Percentiles rank a stretch among this genome's conserved stretches.
Conservation (phyloP, 148 eudicot species). For the Cornus florida region DNA sequence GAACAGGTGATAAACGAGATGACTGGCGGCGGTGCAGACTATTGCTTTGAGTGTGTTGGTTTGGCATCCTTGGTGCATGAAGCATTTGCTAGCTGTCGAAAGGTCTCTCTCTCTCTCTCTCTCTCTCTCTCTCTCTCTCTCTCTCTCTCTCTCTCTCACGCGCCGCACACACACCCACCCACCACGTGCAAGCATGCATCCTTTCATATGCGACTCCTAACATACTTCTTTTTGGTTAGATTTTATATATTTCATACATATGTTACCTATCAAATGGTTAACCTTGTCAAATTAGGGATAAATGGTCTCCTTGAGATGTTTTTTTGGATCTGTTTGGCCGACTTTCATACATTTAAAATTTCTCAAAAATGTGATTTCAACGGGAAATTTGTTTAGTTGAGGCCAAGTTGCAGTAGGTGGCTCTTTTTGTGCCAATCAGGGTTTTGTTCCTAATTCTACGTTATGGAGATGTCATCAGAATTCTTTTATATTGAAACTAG, state of each 20-base stretch:
- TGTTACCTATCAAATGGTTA: background rate
- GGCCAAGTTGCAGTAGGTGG: background rate
- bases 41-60: constrained; percentile 94
- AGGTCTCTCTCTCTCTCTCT: constrained; percentile 38
- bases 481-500: too few relatives aligned
- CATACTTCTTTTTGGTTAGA: background rate
- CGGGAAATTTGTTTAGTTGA: background rate
- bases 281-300: background rate
- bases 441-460: background rate
- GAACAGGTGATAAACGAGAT: constrained; percentile 68
- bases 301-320: too few relatives aligned
- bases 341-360: background rate
- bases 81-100: constrained; percentile 75
- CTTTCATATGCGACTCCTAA: background rate
- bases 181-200: background rate
- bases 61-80: constrained; percentile 71
- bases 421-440: background rate
- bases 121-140: background rate
- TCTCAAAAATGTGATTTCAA: background rate
- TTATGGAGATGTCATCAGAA: background rate
- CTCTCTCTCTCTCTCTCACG: background rate
- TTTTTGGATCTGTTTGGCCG: background rate
- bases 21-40: constrained; percentile 93
- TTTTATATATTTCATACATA: background rate
- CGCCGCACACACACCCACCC: background rate